phyloP scores from a whole-genome alignment of 305 asterid genomes.

The Lippia alba region DNA sequence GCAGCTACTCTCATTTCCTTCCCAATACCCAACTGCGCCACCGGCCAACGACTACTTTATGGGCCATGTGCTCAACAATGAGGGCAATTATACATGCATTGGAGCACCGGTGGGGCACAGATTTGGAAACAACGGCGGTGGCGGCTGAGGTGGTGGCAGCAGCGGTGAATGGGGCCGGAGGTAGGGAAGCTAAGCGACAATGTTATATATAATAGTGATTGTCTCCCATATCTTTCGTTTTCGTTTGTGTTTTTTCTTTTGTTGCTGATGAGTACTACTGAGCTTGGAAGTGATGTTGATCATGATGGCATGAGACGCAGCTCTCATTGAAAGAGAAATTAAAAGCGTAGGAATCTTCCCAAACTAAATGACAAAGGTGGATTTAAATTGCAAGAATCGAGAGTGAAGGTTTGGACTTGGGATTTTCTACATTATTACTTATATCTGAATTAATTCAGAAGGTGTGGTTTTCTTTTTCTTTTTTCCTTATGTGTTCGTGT shows the following conservation, averaged over 20 bases:
- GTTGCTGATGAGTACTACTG: constrained; percentile 31
- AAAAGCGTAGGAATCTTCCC: constrained; percentile 29
- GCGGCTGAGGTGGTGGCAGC: not conserved
- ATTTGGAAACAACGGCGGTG: not conserved
- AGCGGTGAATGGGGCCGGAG: constrained; percentile 40
- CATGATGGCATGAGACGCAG: constrained; percentile 35
- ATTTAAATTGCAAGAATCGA: constrained; percentile 7
- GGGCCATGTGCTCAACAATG: constrained; percentile 49
- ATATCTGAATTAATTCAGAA: not conserved
- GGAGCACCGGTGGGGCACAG: constrained; percentile 62
- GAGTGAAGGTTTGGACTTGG: not conserved
- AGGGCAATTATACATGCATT: constrained; percentile 61
- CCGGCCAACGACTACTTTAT: constrained; percentile 55
- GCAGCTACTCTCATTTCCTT: constrained; percentile 47
- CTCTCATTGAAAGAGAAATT: constrained; percentile 36
- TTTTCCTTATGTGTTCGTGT: not conserved
- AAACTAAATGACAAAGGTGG: constrained; percentile 43
- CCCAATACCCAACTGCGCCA: constrained; percentile 41
- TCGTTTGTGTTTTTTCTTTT: constrained; percentile 15
- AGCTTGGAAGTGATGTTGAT: constrained; percentile 37
- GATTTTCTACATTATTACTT: not conserved
- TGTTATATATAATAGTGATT: constrained; percentile 36
- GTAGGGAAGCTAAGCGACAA: constrained; percentile 32
- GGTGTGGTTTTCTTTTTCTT: not conserved
- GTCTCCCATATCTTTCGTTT: constrained; percentile 18